Conservation (phyloP, 108 stramenopile genomes). For the Skeletonema marinoi region DNA sequence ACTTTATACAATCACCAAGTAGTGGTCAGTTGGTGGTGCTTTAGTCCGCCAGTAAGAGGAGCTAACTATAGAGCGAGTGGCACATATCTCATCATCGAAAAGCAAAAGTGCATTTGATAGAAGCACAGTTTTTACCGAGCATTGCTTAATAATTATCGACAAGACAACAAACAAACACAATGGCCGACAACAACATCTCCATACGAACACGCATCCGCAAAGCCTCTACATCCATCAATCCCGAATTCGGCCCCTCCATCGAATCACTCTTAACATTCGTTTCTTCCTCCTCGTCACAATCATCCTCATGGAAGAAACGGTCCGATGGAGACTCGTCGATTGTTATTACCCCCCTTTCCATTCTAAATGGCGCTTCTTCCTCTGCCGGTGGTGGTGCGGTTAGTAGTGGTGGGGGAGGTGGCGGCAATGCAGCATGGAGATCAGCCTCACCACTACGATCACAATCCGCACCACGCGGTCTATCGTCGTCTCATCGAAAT, state of each 20-base stretch:
- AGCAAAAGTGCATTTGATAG: too few species aligned
- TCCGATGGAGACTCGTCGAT: background rate
- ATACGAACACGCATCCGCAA: constrained; percentile 24
- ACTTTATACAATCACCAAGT: too few species aligned
- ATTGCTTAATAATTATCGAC: background rate
- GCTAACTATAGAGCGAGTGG: too few species aligned
- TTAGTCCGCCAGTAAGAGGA: too few species aligned
- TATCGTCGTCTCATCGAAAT: background rate
- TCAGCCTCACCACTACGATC: background rate
- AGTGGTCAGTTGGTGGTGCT: too few species aligned
- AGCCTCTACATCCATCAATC: constrained; percentile 31
- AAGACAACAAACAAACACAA: background rate
- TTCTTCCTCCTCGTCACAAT: background rate
- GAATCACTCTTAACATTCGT: background rate
- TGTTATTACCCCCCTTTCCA: background rate
- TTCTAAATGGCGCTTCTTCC: background rate
- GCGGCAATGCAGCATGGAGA: background rate
- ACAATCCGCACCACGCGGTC: background rate
- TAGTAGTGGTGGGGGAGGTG: background rate
- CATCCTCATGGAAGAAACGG: background rate
- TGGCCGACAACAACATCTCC: constrained; percentile 16
- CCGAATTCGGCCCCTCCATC: constrained; percentile 18
- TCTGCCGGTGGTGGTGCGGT: background rate
- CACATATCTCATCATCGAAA: too few species aligned
- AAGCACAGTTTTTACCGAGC: background rate